A percentile compares a stretch with the other conserved stretches of the same genome.
Conservation (phyloP, 306 rosid genomes). For the Ammopiptanthus mongolicus region DNA sequence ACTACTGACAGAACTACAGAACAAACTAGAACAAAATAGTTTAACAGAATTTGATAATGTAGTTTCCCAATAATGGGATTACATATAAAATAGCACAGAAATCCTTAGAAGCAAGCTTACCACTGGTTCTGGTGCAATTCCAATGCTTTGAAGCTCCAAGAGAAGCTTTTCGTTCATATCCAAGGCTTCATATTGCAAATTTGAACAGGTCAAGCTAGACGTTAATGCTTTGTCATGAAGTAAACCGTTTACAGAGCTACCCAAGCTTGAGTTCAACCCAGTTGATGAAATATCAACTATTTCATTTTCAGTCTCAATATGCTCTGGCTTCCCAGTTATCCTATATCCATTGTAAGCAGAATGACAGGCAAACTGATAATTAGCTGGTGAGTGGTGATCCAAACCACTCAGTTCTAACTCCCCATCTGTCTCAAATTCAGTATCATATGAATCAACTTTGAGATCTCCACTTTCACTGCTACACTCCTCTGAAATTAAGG, state of each 20-base stretch:
- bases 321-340: slow-evolving; percentile 41
- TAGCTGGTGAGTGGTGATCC: slow-evolving; percentile 38
- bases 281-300: slow-evolving; percentile 32
- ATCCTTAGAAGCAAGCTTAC: slow-evolving; percentile 39
- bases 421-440: slow-evolving; percentile 57
- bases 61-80: background rate
- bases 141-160: slow-evolving; percentile 85
- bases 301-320: slow-evolving; percentile 42
- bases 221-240: slow-evolving; percentile 30
- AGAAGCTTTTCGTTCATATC: slow-evolving; percentile 66
- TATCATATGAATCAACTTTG: slow-evolving; percentile 42
- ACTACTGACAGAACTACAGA: background rate
- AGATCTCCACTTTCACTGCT: slow-evolving; percentile 50
- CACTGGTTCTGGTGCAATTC: slow-evolving; percentile 62
- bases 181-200: slow-evolving; percentile 60
- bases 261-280: slow-evolving; percentile 36
- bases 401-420: slow-evolving; percentile 49
- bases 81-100: background rate
- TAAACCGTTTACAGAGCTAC: slow-evolving; percentile 37
- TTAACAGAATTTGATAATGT: background rate
- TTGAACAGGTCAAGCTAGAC: slow-evolving; percentile 46
- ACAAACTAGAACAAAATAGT: slow-evolving; percentile 15
- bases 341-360: slow-evolving; percentile 53
- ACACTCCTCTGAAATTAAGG: slow-evolving; percentile 72
- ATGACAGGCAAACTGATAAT: slow-evolving; percentile 52